Evolutionary conservation across 108 stramenopile species (phyloP).

Genomic region (Nitzschia putrida): DNA sequence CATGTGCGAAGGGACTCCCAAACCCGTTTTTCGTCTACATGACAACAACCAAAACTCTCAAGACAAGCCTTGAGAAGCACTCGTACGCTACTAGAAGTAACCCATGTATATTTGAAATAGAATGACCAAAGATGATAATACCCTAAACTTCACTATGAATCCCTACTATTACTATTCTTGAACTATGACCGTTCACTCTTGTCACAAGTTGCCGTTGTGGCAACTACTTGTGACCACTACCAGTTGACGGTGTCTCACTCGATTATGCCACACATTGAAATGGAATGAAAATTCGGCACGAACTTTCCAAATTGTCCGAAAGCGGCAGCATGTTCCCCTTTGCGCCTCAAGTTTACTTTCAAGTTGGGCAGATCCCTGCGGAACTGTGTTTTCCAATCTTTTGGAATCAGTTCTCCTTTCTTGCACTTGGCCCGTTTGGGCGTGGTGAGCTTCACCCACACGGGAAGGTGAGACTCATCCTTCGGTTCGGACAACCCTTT

Average conservation of each 20-base stretch:
- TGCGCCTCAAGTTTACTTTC: slow-evolving; percentile 22
- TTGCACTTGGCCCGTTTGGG: background rate
- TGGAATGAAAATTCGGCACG: slow-evolving; percentile 9
- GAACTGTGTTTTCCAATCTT: slow-evolving; percentile 30
- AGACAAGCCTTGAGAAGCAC: too few relatives aligned
- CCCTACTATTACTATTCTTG: too few relatives aligned
- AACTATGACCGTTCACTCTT: too few relatives aligned
- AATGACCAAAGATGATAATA: too few relatives aligned
- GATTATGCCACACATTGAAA: slow-evolving; percentile 19
- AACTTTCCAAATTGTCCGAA: slow-evolving; percentile 11
- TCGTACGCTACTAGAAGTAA: too few relatives aligned
- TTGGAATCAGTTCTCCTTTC: slow-evolving; percentile 25
- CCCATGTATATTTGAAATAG: too few relatives aligned
- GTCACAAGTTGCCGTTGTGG: too few relatives aligned
- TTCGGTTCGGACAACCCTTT: slow-evolving; percentile 11
- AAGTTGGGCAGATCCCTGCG: slow-evolving; percentile 24
- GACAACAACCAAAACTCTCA: too few relatives aligned
- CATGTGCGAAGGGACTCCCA: too few relatives aligned
- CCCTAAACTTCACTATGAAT: too few relatives aligned
- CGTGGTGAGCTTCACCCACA: background rate
- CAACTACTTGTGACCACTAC: too few relatives aligned
- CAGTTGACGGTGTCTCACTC: background rate
- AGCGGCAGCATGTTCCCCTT: slow-evolving; percentile 15
- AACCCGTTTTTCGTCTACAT: too few relatives aligned
- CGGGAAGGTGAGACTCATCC: slow-evolving; percentile 11